Conservation (phyloP, 2,329 filamentous ascomycete species). For the Cryphonectria radicalis region DNA sequence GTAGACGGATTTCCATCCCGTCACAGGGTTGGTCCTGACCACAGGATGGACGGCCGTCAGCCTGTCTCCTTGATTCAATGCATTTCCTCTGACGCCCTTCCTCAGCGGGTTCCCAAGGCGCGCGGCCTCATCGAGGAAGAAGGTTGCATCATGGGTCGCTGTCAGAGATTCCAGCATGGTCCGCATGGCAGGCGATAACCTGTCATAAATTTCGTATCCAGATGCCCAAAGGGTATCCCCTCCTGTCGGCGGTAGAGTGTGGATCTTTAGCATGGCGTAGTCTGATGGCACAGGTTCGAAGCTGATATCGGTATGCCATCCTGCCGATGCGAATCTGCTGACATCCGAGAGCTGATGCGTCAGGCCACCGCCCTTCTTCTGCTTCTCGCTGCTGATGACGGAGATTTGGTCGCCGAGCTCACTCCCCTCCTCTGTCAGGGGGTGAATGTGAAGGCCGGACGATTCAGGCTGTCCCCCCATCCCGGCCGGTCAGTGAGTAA, state of each 20-base stretch:
- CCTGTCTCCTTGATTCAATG: slow-evolving; percentile 58
- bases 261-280: slow-evolving; percentile 52
- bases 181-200: slow-evolving; percentile 53
- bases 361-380: slow-evolving; percentile 57
- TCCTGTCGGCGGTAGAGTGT: slow-evolving; percentile 48
- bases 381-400: slow-evolving; percentile 60
- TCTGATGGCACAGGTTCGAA: slow-evolving; percentile 52
- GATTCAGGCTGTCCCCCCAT: slow-evolving; percentile 43
- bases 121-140: slow-evolving; percentile 55
- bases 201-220: slow-evolving; percentile 58
- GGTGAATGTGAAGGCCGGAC: slow-evolving; percentile 59
- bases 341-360: slow-evolving; percentile 56
- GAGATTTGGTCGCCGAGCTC: slow-evolving; percentile 60
- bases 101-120: slow-evolving; percentile 45
- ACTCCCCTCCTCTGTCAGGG: slow-evolving; percentile 55
- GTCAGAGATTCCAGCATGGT: slow-evolving; percentile 54
- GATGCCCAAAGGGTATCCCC: slow-evolving; percentile 55
- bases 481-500: neutral
- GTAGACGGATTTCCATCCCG: slow-evolving; percentile 61
- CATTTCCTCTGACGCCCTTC: slow-evolving; percentile 52
- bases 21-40: slow-evolving; percentile 64
- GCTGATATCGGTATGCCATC: slow-evolving; percentile 43
- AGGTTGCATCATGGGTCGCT: slow-evolving; percentile 52
- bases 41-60: slow-evolving; percentile 57
- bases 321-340: slow-evolving; percentile 47